A percentile compares a stretch with the other conserved stretches of the same genome.
Conservation (phyloP, 148 eudicot species). For the Dianthus caryophyllus region DNA sequence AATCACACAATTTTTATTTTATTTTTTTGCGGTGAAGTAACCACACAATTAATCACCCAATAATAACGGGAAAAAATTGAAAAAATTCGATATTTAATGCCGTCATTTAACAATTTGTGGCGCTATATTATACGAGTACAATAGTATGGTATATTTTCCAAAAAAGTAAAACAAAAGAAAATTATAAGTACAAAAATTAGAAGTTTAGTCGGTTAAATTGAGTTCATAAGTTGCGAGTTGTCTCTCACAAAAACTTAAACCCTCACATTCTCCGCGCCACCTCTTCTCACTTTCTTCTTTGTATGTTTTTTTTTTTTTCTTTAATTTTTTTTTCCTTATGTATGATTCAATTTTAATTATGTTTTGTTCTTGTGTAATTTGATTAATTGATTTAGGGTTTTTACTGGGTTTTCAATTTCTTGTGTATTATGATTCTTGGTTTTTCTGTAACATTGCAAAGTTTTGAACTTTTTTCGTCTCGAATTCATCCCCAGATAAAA, state of each 20-base stretch:
- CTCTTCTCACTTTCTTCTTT: neutral
- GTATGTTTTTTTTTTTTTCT: neutral
- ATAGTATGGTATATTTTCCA: no score
- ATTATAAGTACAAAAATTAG: no score
- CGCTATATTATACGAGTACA: no score
- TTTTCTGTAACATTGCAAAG: neutral
- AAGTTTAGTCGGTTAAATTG: no score
- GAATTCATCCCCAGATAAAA: neutral
- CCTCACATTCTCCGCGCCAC: neutral
- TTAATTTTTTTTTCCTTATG: neutral
- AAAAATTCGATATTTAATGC: no score
- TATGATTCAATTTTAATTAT: neutral
- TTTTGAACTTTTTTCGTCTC: neutral
- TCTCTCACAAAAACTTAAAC: slow-evolving; percentile 6
- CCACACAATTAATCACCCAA: no score
- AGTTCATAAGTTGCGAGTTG: neutral
- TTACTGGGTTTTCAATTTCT: neutral
- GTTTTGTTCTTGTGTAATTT: neutral
- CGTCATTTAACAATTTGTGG: no score
- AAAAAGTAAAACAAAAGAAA: no score
- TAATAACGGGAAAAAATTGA: no score
- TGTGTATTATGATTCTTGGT: neutral
- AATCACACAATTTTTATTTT: no score
- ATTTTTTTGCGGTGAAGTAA: no score
- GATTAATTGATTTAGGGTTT: neutral